phyloP scores from a whole-genome alignment of 2,329 filamentous ascomycete genomes.

The Penicillium expansum region DNA sequence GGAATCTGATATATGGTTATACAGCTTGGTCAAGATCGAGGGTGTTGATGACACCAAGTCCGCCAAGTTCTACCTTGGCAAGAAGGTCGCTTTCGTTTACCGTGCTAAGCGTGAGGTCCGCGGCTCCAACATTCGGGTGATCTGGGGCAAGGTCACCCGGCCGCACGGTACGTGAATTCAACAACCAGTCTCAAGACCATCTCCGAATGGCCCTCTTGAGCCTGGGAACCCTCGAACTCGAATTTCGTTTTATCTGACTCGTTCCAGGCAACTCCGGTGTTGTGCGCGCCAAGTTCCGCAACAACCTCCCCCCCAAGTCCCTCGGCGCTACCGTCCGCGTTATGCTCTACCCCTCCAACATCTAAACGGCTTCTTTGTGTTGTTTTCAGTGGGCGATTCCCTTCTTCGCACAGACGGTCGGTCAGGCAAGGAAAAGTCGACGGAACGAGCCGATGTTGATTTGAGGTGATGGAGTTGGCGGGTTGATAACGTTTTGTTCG shows the following conservation, averaged over 20 bases:
- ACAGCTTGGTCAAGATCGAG: slow-evolving; percentile 94
- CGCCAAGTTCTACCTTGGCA: slow-evolving; percentile 97
- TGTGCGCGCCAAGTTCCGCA: slow-evolving; percentile 94
- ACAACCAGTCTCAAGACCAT: slow-evolving; percentile 5
- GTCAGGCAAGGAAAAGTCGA: slow-evolving; percentile 38
- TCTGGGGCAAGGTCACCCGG: slow-evolving; percentile 98
- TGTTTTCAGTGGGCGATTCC: slow-evolving; percentile 34
- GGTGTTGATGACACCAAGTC: slow-evolving; percentile 87
- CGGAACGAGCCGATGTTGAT: slow-evolving; percentile 38
- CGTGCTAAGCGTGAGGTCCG: slow-evolving; percentile 90
- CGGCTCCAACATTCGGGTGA: slow-evolving; percentile 97
- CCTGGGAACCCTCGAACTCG: background rate
- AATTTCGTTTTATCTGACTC: slow-evolving; percentile 7
- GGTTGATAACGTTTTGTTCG: slow-evolving; percentile 40
- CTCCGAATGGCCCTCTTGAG: background rate
- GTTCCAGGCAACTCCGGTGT: slow-evolving; percentile 87
- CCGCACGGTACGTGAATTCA: slow-evolving; percentile 71
- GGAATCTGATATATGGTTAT: slow-evolving; percentile 26
- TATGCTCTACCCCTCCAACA: slow-evolving; percentile 97
- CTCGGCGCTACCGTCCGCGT: slow-evolving; percentile 95
- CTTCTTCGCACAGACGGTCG: slow-evolving; percentile 38
- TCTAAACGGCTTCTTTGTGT: slow-evolving; percentile 62
- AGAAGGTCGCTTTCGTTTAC: slow-evolving; percentile 99
- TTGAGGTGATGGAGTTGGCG: slow-evolving; percentile 40
- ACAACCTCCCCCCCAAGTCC: slow-evolving; percentile 92